Evolutionary conservation across 352 stramenopile species (phyloP).

Genomic region (Pythium vanterpoolii): DNA sequence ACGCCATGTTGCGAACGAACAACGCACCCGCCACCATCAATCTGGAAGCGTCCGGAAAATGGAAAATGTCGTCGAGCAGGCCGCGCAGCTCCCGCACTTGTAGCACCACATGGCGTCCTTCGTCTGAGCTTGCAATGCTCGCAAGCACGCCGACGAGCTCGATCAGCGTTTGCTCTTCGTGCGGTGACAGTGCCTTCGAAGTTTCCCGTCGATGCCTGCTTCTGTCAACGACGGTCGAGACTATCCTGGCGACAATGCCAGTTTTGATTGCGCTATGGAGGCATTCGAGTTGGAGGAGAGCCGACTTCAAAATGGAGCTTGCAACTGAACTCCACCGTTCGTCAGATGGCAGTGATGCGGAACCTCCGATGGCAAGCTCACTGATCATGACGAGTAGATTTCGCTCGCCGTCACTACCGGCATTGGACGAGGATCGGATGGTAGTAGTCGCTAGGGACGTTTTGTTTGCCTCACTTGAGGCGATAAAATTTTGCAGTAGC

Average conservation of each 20-base stretch:
- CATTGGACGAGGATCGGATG: neutral
- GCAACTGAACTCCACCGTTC: constrained; percentile 27
- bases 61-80: constrained; percentile 51
- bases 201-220: constrained; percentile 24
- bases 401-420: neutral
- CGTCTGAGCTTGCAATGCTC: constrained; percentile 38
- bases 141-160: constrained; percentile 46
- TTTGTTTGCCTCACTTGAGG: constrained; percentile 41
- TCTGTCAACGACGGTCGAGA: constrained; percentile 35
- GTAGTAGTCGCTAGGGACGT: constrained; percentile 22
- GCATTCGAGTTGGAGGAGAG: constrained; percentile 50
- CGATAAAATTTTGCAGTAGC: constrained; percentile 46
- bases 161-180: constrained; percentile 34
- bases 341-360: neutral
- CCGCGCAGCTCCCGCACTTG: constrained; percentile 29
- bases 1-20: constrained; percentile 57
- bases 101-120: constrained; percentile 41
- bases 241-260: constrained; percentile 34
- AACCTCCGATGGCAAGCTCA: constrained; percentile 6
- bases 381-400: constrained; percentile 17
- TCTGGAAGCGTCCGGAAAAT: neutral
- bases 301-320: constrained; percentile 41
- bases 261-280: constrained; percentile 41
- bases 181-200: neutral
- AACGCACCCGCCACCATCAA: constrained; percentile 36